These are phyloP conservation scores for Nicotiana tabacum DNA, from an alignment of 257 asterid species.

Conservation along the genomic window DNA sequence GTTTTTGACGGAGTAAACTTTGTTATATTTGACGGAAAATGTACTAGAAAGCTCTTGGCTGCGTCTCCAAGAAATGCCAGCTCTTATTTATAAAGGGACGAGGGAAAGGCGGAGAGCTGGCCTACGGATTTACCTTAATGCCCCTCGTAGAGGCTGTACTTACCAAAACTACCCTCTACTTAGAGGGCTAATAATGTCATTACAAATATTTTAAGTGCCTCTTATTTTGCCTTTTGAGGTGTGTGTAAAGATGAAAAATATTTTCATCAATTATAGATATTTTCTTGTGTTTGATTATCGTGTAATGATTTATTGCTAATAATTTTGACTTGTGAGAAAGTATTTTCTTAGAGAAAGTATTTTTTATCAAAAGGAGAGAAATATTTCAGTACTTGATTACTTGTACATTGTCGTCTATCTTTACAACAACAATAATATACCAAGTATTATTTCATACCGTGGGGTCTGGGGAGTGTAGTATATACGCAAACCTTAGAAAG, in stretches of 20 bases:
- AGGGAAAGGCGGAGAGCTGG: background rate
- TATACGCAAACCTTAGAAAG: no score
- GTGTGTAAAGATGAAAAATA: background rate
- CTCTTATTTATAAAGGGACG: background rate
- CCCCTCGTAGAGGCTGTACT: background rate
- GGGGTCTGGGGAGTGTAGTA: no score
- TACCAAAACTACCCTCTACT: background rate
- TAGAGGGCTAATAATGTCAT: background rate
- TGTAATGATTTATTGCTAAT: background rate
- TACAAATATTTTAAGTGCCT: background rate
- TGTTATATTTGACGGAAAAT: background rate
- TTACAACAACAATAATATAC: no score
- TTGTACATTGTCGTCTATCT: background rate
- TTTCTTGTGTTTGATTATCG: background rate
- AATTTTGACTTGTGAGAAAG: background rate
- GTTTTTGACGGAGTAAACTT: background rate
- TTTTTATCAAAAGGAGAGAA: background rate
- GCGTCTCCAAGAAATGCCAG: background rate
- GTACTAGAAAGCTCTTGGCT: background rate
- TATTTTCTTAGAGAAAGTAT: background rate
- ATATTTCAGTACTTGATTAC: background rate
- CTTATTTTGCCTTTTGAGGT: background rate
- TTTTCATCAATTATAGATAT: background rate
- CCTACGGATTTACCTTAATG: background rate
- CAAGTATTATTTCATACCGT: no score